Evolutionary conservation across 306 rosid genomes (phyloP).

Genomic region (Carpinus viminea): DNA sequence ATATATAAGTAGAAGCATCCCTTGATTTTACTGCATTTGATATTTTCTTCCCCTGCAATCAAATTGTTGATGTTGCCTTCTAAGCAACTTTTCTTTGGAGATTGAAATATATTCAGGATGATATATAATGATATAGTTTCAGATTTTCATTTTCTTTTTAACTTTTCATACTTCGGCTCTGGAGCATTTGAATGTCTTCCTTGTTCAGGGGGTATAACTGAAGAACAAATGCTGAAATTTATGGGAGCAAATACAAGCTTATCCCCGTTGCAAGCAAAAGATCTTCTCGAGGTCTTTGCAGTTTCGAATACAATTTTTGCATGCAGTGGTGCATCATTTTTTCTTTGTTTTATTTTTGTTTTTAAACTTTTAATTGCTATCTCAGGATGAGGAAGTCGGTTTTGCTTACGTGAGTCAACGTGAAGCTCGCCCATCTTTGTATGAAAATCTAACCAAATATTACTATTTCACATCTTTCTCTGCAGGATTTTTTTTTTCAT

Average conservation of each 20-base stretch:
- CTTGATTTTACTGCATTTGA: conserved; percentile 2
- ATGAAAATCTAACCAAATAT: conserved; percentile 52
- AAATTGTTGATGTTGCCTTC: conserved; percentile 1
- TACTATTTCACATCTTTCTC: conserved; percentile 17
- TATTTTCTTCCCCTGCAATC: conserved; percentile 9
- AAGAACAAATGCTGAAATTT: conserved; percentile 93
- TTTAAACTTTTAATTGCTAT: conserved; percentile 10
- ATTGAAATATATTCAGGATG: conserved; percentile 18
- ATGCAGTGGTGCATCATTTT: conserved; percentile 6
- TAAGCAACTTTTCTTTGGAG: conserved; percentile 22
- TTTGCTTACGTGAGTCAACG: conserved; percentile 92
- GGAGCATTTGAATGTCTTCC: conserved; percentile 5
- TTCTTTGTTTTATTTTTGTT: not conserved
- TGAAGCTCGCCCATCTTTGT: conserved; percentile 90
- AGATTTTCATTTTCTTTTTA: conserved; percentile 4
- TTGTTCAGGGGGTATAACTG: conserved; percentile 86
- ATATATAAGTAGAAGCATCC: conserved; percentile 9
- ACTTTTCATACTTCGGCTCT: not conserved
- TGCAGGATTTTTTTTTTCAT: not conserved
- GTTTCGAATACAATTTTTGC: conserved; percentile 24
- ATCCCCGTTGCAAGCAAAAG: conserved; percentile 69
- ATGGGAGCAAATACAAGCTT: conserved; percentile 84
- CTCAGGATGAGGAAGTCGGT: conserved; percentile 86
- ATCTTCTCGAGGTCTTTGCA: conserved; percentile 77
- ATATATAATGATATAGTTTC: conserved; percentile 25